Base-by-base conservation (phyloP, 805 yeast species). In the Ogataea angusta region DNA sequence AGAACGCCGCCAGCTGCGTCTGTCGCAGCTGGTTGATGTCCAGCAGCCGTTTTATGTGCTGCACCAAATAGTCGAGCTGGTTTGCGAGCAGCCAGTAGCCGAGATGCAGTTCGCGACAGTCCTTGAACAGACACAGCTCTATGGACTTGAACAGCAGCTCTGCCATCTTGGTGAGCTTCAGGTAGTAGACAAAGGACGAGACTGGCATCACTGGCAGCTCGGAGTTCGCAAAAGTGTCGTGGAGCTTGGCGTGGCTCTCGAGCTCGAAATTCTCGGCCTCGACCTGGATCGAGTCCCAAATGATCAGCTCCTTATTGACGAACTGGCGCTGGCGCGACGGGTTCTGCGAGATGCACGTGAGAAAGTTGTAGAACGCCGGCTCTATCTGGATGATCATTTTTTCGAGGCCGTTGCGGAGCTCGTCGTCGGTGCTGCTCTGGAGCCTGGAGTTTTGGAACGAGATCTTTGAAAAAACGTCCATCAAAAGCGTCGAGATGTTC, bases 271-370 rank as follows among this genome's bases (percentile, higher is more conserved):
- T 62, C 53, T 87, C 95, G 38, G 84, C 72, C 29, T 73, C 72
- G 8, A 85, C 93, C 54, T 91, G 97, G 23, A 86, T 64, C 2
- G 88, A 72, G 60, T 91, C 97, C 84, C 91, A 86, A 3, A 72
- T 49, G 33, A 73, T 53, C 40, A 79, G 54, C 53, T 73, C 67
- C 54, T 80, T 68, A 47, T 80, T 66, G 53, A 82, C 64, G 47
- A 83, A 76, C 57, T 87, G 96, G 47, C 96, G 76, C 54, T 87
- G 89, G 41, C 96, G 72, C 36, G 95, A 78, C 25, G 88, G 80
- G 53, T 91, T 91, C 58, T 81, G 82, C 5, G 78, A 68, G 13
- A 64, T 51, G 9, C 67, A 64, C 38, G 71, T 68, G 17, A 72
- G 54, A 66, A 67, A 62, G 51, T 73, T 68, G 57, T 67, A 56